Base-by-base conservation (phyloP, 495 filamentous ascomycete species). In the Pseudomonodictys pantanalensis region DNA sequence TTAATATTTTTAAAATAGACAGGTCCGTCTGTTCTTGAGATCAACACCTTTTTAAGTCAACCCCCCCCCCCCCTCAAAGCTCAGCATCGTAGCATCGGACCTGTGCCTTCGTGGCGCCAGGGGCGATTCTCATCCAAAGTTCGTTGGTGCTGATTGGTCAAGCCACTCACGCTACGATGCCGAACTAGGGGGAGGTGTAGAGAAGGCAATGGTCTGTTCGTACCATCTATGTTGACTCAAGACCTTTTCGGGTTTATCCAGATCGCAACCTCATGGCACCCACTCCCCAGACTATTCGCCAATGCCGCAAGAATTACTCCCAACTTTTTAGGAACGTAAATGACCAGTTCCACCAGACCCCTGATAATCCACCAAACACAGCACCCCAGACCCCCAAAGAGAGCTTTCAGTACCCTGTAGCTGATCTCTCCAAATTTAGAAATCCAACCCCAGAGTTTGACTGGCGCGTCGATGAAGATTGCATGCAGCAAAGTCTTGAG, bases 191-290 rank as follows among this genome's bases (percentile, higher is more conserved):
- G n/a, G n/a, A n/a, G n/a, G n/a, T n/a, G n/a, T n/a, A n/a, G n/a
- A n/a, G n/a, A n/a, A n/a, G n/a, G n/a, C n/a, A n/a, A n/a, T n/a
- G n/a, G n/a, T n/a, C n/a, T n/a, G n/a, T n/a, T n/a, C n/a, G n/a
- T n/a, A n/a, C n/a, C n/a, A n/a, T n/a, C n/a, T n/a, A n/a, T n/a
- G n/a, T n/a, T n/a, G n/a, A 3, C 42, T 39, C 17, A 58, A 1
- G 12, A 11, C 35, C 60, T 58, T 68, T 77, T 76, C 9, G 76
- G 76, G 30, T 76, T 72, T 30, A 78, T 57, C 68, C 65, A 76
- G 2, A 76, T 73, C 57, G 71, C 30, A 0, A 77, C 60, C 65
- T 78, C 76, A 25, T 74, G 60, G 17, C 66, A 68, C 6, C 67
- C 76, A 38, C 71, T 72, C 6, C 52, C 68, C 1, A 75, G 52